phyloP scores from a whole-genome alignment of 2,329 filamentous ascomycete species.

The Chlorencoelia australis region DNA sequence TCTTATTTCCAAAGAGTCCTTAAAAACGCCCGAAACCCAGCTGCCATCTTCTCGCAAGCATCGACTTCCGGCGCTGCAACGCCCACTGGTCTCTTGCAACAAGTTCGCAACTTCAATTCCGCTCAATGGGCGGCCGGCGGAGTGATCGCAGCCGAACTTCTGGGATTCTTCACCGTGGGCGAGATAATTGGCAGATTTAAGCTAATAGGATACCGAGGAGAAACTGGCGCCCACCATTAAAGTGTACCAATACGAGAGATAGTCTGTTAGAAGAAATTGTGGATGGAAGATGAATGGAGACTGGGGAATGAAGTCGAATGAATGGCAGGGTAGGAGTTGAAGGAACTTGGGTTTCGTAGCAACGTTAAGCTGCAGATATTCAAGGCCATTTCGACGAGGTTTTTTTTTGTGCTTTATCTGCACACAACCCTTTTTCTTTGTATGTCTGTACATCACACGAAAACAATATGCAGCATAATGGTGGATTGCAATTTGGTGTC shows the following conservation, averaged over 20 bases:
- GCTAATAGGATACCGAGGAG: slow-evolving; percentile 83
- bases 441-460: slow-evolving; percentile 19
- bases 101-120: slow-evolving; percentile 58
- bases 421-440: slow-evolving; percentile 16
- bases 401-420: too few relatives aligned
- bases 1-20: slow-evolving; percentile 69
- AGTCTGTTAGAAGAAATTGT: not conserved
- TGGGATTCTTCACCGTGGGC: slow-evolving; percentile 96
- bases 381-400: slow-evolving; percentile 4
- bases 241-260: too few relatives aligned
- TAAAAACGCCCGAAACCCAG: slow-evolving; percentile 62
- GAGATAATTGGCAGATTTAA: slow-evolving; percentile 96
- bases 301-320: not conserved
- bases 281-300: slow-evolving; percentile 1
- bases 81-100: slow-evolving; percentile 44
- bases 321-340: slow-evolving; percentile 1
- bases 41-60: slow-evolving; percentile 40
- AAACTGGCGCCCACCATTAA: slow-evolving; percentile 48
- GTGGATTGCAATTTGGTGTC: too few relatives aligned
- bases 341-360: slow-evolving; percentile 4
- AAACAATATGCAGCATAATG: slow-evolving; percentile 21
- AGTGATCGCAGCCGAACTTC: slow-evolving; percentile 72
- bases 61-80: slow-evolving; percentile 36
- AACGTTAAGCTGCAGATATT: slow-evolving; percentile 6
- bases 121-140: slow-evolving; percentile 63